Evolutionary conservation across 108 stramenopile species (phyloP).

Genomic region (Cyclotella baltica): DNA sequence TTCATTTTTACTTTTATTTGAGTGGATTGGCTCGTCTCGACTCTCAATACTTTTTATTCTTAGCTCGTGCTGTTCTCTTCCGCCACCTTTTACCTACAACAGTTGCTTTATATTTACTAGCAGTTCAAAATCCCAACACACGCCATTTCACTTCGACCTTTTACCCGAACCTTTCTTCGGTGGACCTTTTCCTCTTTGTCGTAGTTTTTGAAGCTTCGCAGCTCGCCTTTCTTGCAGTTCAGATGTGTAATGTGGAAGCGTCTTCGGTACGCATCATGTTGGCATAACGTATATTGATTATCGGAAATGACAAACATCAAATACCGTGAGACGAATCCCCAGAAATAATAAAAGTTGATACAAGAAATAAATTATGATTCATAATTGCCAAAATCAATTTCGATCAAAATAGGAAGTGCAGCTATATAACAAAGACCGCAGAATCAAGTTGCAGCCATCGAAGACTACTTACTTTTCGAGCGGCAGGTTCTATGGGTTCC

Average conservation of each 20-base stretch:
- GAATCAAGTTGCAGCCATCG: too few relatives aligned
- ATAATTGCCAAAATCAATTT: too few relatives aligned
- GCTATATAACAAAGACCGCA: too few relatives aligned
- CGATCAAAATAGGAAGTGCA: too few relatives aligned
- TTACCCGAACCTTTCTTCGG: conserved; percentile 91
- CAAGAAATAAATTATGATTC: not conserved
- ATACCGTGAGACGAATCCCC: too few relatives aligned
- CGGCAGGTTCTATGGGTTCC: conserved; percentile 72
- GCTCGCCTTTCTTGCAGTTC: conserved; percentile 73
- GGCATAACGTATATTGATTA: conserved; percentile 9
- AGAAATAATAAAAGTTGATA: too few relatives aligned
- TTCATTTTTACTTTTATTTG: too few relatives aligned
- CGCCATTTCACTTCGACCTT: conserved; percentile 50
- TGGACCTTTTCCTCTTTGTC: conserved; percentile 89
- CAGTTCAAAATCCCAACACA: not conserved
- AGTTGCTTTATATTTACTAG: too few relatives aligned
- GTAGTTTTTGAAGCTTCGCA: conserved; percentile 65
- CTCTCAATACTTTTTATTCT: not conserved
- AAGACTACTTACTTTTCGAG: conserved; percentile 76
- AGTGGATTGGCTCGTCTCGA: not conserved
- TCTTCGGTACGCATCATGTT: conserved; percentile 42
- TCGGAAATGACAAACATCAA: too few relatives aligned
- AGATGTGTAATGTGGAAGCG: conserved; percentile 58
- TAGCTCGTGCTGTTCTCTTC: too few relatives aligned
- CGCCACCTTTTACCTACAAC: not conserved